Base-by-base conservation (phyloP, 108 stramenopile species). In the Skeletonema grethae region DNA sequence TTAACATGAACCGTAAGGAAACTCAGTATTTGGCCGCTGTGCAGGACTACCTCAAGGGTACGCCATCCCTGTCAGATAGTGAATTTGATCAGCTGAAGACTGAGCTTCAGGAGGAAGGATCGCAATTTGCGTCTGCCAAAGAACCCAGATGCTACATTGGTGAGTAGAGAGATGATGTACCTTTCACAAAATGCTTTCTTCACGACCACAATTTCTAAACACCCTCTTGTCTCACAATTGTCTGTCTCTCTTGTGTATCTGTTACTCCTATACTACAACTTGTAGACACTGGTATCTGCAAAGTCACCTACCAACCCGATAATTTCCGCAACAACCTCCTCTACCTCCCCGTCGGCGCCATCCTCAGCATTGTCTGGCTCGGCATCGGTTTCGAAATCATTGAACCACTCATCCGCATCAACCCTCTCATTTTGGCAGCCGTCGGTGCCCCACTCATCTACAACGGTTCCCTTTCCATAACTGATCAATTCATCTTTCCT, bases 111-210 rank as follows among this genome's bases (percentile, higher is more conserved):
- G 95, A 92, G 30, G 81, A 90, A 65, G 94, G 92, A 13, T 94
- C 93, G 66, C 75, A 83, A 48, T 88, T 98, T 69, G 91, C 94
- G 9, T 94, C 96, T 1, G 73, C 87, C 56, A 97, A 87, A 36
- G 96, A 98, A 68, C 97, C 97, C 5, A 95, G 94, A 85, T 96
- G 95, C 77, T 95, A 95, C 91, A 90, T 98, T 59, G 97, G 77
- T 79, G 30, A 71, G 77, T 71, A 13, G 50, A 1, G n/a, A 28
- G 25, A 1, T 32, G 7, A 30, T 36, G 57, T 39, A 7, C 16
- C 28, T n/a, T 7, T 65, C 46, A 7, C 1, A 22, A 24, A 22
- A 0, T 22, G 22, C 59, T 16, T 60, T 60, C 7, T 12, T n/a
- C 4, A 58, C 25, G 25, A 28, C 25, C 57, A 29, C 8, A 58